Percentiles rank a stretch among this genome's conserved stretches.
phyloP scores from a whole-genome alignment of 768 basidiomycete genomes.

The Boletus edulis region DNA sequence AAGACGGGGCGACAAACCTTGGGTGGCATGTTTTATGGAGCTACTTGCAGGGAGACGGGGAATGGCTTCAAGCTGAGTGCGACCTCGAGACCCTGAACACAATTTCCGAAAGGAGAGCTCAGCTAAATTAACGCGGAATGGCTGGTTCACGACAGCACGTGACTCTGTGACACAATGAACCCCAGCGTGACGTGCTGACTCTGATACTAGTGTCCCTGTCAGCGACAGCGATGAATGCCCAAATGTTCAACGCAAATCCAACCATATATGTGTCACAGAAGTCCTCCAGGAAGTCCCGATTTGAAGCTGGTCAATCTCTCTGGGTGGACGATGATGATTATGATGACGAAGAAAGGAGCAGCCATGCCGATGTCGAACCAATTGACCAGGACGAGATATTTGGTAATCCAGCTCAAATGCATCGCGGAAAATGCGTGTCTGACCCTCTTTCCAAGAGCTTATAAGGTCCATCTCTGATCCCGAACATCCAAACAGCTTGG shows the following conservation, averaged over 20 bases:
- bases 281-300: slow-evolving; percentile 40
- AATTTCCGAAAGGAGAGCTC: slow-evolving; percentile 11
- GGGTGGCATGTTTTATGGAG: slow-evolving; percentile 32
- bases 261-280: slow-evolving; percentile 63
- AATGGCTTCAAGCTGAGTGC: background rate
- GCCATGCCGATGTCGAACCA: slow-evolving; percentile 46
- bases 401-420: slow-evolving; percentile 45
- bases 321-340: slow-evolving; percentile 55
- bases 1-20: slow-evolving; percentile 28
- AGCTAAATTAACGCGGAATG: slow-evolving; percentile 19
- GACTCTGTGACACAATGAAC: slow-evolving; percentile 15
- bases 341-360: slow-evolving; percentile 37
- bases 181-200: slow-evolving; percentile 12
- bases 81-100: background rate
- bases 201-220: background rate
- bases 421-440: background rate
- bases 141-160: slow-evolving; percentile 11
- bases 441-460: slow-evolving; percentile 55
- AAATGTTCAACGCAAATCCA: slow-evolving; percentile 89
- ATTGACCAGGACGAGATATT: slow-evolving; percentile 95
- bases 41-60: background rate
- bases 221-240: slow-evolving; percentile 43
- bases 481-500: slow-evolving; percentile 91
- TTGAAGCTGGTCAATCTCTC: slow-evolving; percentile 46
- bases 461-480: slow-evolving; percentile 93